Evolutionary conservation across 306 rosid genomes (phyloP), one percentile per base, ranked within the genome.

Genomic region (Inga oerstediana): DNA sequence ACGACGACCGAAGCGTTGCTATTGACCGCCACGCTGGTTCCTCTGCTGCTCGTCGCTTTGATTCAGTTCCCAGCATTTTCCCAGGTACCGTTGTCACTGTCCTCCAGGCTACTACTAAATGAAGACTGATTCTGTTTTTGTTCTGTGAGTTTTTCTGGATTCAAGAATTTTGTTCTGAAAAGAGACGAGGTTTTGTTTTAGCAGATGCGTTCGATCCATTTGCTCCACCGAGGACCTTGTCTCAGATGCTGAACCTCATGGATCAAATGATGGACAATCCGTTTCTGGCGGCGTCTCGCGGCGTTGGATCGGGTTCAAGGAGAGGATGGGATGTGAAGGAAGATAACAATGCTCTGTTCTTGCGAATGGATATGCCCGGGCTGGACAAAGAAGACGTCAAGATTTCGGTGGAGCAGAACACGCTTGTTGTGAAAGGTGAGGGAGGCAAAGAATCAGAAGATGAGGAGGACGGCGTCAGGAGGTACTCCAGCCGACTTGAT

Each of bases 321-420:
- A 84, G 97, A 10, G 97, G 93, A 0, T 93, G 92, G 94, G 92
- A 94, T 68, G 97, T 89, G 45, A 90, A 75, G 71, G 98, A 94
- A 39, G 88, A 85, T 3, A 79, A 89, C 0, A 86, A 89, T 4
- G 84, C 85, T 51, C 89, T 94, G 76, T 83, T 44, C 67, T 81
- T 93, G 1, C 84, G 97, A 0, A 82, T 94, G 85, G 97, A 93
- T 77, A 91, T 93, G 98, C 98, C 93, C 8, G 97, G 98, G 0
- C 71, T 94, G 0, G 83, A 84, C 27, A 93, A 91, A 62, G 94
- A 89, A 0, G 90, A 94, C 7, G 97, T 94, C 78, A 93, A 91
- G 77, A 88, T 94, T 0, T 32, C 89, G 0, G 94, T 94, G 80
- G 94, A 94, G 80, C 91, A 91, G 83, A 90, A 87, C 84, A 91